These are phyloP conservation scores for Pisolithus thermaeus DNA, from an alignment of 1,284 basidiomycete species.

Conservation along the genomic window DNA sequence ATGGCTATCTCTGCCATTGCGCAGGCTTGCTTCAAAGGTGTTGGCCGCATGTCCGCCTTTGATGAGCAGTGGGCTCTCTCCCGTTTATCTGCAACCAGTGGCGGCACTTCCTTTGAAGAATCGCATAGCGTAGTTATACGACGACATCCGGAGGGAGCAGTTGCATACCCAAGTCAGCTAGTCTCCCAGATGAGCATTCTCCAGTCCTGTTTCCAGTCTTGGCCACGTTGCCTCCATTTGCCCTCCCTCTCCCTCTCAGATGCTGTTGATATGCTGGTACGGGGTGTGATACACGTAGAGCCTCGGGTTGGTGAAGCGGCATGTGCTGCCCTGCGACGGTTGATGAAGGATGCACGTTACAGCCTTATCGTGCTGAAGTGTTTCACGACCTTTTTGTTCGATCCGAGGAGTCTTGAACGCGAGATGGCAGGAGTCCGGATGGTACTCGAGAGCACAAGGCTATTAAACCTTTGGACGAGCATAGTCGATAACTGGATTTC, in stretches of 20 bases:
- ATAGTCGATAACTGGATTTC: conserved; percentile 69
- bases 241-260: conserved; percentile 47
- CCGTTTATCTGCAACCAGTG: conserved; percentile 34
- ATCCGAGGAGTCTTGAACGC: conserved; percentile 59
- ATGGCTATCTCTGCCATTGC: conserved; percentile 62
- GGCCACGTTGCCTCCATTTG: conserved; percentile 75
- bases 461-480: conserved; percentile 72
- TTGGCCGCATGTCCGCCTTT: conserved; percentile 77
- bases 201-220: conserved; percentile 76
- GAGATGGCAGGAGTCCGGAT: conserved; percentile 62
- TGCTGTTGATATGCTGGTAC: conserved; percentile 76
- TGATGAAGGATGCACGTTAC: conserved; percentile 59
- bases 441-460: conserved; percentile 56
- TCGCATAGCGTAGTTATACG: conserved; percentile 57
- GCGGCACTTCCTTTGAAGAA: conserved; percentile 62
- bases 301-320: conserved; percentile 69
- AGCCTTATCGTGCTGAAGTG: conserved; percentile 62
- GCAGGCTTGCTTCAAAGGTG: conserved; percentile 56
- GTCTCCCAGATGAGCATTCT: conserved; percentile 70
- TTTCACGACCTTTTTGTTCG: conserved; percentile 76
- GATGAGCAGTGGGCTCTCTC: conserved; percentile 75
- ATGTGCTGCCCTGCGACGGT: conserved; percentile 63
- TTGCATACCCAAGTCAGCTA: conserved; percentile 66
- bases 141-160: conserved; percentile 63
- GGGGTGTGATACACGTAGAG: conserved; percentile 82